These are phyloP conservation scores for Ricinus communis DNA, from an alignment of 345 rosid species.

Conservation along the genomic window DNA sequence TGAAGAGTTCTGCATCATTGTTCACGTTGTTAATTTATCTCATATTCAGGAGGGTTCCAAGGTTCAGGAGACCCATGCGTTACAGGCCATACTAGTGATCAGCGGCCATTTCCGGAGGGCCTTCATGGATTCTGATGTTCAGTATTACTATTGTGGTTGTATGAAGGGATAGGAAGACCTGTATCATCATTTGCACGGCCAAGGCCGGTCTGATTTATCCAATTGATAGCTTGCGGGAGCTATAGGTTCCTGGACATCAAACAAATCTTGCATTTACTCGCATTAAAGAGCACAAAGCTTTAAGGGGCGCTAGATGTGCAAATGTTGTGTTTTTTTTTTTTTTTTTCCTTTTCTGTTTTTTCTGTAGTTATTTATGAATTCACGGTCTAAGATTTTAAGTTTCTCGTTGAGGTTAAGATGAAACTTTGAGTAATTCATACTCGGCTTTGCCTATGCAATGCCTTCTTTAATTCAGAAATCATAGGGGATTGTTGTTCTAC, in stretches of 20 bases:
- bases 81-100: constrained; percentile 77
- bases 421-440: not conserved
- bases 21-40: constrained; percentile 14
- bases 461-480: not conserved
- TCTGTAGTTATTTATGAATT: constrained; percentile 15
- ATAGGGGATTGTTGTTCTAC: too few species aligned
- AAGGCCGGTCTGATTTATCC: constrained; percentile 24
- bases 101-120: constrained; percentile 13
- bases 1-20: too few species aligned
- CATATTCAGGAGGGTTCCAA: constrained; percentile 81
- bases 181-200: constrained; percentile 24
- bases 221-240: constrained; percentile 27
- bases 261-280: constrained; percentile 16
- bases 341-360: not conserved
- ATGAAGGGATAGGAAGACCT: constrained; percentile 6
- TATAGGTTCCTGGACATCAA: constrained; percentile 13
- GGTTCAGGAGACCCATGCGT: constrained; percentile 88
- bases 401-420: constrained; percentile 13
- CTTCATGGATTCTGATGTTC: constrained; percentile 13
- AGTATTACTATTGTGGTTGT: constrained; percentile 9
- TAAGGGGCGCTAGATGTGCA: constrained; percentile 22
- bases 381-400: constrained; percentile 11
- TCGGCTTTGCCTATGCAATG: not conserved
- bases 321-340: constrained; percentile 26
- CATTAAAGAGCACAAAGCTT: not conserved